Percentiles rank a stretch among this genome's conserved stretches.
Conservation (phyloP, 352 stramenopile genomes). For the Globisporangium nagaii region DNA sequence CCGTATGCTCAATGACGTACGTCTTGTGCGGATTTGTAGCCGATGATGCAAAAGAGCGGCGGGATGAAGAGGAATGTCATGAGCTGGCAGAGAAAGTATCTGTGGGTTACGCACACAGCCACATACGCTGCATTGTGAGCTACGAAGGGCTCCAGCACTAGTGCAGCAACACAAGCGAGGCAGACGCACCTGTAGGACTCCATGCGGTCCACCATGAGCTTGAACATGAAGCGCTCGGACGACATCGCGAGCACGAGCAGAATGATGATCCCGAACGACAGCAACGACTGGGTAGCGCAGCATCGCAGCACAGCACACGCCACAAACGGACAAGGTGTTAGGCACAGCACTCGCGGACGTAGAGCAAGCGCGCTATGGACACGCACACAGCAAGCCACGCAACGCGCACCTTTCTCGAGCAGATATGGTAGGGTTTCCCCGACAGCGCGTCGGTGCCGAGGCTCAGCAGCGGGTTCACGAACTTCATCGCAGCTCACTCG, state of each 20-base stretch:
- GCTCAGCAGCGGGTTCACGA: conserved; percentile 73
- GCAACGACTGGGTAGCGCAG: conserved; percentile 57
- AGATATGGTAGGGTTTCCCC: conserved; percentile 82
- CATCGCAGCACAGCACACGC: background rate
- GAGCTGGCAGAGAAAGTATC: conserved; percentile 84
- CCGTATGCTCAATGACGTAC: conserved; percentile 17
- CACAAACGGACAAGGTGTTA: background rate
- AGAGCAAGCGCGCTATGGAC: background rate
- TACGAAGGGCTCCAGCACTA: background rate
- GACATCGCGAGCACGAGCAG: conserved; percentile 73
- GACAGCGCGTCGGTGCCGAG: conserved; percentile 80
- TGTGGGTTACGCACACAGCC: conserved; percentile 7
- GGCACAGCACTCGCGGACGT: background rate
- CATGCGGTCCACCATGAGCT: conserved; percentile 87
- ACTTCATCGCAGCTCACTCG: conserved; percentile 38
- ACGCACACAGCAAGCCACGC: background rate
- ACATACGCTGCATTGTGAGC: background rate
- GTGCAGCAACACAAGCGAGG: background rate
- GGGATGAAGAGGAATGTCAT: conserved; percentile 88
- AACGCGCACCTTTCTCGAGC: conserved; percentile 65
- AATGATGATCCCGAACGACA: conserved; percentile 71
- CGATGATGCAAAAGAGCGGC: conserved; percentile 81
- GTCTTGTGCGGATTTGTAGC: conserved; percentile 75
- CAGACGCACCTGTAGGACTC: conserved; percentile 72
- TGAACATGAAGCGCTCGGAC: conserved; percentile 84